Percentiles rank a stretch among this genome's conserved stretches.
These are phyloP conservation scores for Pythium graminicola DNA, from an alignment of 352 stramenopile species.

Conservation along the genomic window DNA sequence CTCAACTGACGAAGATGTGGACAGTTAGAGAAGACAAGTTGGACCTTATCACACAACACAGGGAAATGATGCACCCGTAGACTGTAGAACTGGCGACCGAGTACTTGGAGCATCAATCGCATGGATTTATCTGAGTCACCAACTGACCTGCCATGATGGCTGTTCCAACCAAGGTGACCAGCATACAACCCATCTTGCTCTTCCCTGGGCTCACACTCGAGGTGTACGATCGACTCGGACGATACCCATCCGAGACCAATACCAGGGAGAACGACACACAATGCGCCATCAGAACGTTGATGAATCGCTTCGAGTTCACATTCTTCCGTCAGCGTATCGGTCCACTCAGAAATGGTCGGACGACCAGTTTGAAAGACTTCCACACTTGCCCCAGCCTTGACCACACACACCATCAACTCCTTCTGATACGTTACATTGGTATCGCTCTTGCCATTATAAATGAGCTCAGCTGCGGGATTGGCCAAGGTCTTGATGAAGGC, in stretches of 20 bases:
- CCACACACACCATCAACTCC: constrained; percentile 5
- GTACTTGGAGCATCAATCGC: not conserved
- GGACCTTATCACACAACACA: not conserved
- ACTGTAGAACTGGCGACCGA: constrained; percentile 1
- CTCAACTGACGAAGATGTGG: not conserved
- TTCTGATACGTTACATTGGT: not conserved
- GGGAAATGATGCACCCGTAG: not conserved
- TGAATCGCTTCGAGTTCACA: constrained; percentile 17
- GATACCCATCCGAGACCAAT: constrained; percentile 4
- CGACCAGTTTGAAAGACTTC: constrained; percentile 3
- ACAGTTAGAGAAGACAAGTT: not conserved
- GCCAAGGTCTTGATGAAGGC: not conserved
- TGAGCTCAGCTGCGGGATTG: constrained; percentile 7
- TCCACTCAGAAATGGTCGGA: not conserved
- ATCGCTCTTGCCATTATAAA: not conserved
- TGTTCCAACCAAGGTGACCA: not conserved
- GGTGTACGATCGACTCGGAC: not conserved
- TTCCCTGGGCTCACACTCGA: constrained; percentile 8
- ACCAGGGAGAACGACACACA: constrained; percentile 8
- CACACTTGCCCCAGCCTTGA: constrained; percentile 3
- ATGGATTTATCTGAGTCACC: not conserved
- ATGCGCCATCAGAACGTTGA: constrained; percentile 4
- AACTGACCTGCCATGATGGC: not conserved
- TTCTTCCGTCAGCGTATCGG: not conserved
- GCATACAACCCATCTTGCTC: constrained; percentile 4